Evolutionary conservation across 2,329 filamentous ascomycete species (phyloP).

Genomic region (Exophiala bonariae): DNA sequence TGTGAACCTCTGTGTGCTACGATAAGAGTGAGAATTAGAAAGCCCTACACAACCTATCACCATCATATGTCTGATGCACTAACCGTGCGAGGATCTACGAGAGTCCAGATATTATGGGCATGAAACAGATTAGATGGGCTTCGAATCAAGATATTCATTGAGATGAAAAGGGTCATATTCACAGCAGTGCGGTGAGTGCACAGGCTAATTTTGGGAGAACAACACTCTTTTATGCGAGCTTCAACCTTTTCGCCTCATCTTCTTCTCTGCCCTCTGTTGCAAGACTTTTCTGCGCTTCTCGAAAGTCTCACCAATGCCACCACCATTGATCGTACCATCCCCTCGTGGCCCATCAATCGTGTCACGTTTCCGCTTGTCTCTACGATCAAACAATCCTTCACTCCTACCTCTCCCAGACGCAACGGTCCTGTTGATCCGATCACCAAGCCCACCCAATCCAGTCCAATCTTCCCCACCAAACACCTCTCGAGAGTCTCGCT

Average conservation of each 20-base stretch:
- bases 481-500: slow-evolving; percentile 49
- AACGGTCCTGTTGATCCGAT: slow-evolving; percentile 82
- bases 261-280: slow-evolving; percentile 38
- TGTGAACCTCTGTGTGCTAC: no score
- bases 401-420: slow-evolving; percentile 54
- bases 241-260: slow-evolving; percentile 21
- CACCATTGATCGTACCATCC: slow-evolving; percentile 53
- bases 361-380: slow-evolving; percentile 70
- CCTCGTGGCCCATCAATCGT: slow-evolving; percentile 71
- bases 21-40: no score
- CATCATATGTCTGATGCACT: no score
- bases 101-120: no score
- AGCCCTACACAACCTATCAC: no score
- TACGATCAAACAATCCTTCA: slow-evolving; percentile 68
- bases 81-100: no score
- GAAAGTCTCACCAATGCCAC: slow-evolving; percentile 71
- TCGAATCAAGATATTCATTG: no score
- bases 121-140: no score
- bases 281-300: slow-evolving; percentile 61
- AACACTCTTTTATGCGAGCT: no score
- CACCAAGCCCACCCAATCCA: slow-evolving; percentile 77
- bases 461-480: slow-evolving; percentile 96
- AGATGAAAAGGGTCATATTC: no score
- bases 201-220: no score
- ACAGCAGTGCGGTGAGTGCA: no score